Evolutionary conservation across 2,329 filamentous ascomycete genomes (phyloP), one percentile per base, ranked within the genome.

Genomic region (Metarhizium guizhouense): DNA sequence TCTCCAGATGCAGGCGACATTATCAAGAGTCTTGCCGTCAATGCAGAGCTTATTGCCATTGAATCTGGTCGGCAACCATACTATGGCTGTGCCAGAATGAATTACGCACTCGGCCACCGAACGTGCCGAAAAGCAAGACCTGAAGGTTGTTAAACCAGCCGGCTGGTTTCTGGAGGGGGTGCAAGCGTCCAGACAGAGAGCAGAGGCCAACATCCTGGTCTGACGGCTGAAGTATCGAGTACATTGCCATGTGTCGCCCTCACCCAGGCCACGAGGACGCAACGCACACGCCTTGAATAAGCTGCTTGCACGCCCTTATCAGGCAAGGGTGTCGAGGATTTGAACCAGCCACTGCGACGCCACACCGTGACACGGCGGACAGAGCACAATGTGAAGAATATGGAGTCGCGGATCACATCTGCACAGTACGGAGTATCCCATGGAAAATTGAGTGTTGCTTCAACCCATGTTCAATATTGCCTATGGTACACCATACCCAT

Each of bases 181-280:
- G 43, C 43, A 29, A 14, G 45, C 10, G 20, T 30, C 18, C 25
- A 20, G n/a, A 25, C n/a, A 25, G 43, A 47, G 11, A 47, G 5
- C 6, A 47, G 45, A 30, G 25, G 13, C 8, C 4, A 30, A 47
- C n/a, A 47, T 25, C 43, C 25, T 48, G 20, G 45, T 48, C 45
- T 48, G 20, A 30, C 45, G 14, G 10, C 14, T 16, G 18, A 48
- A 16, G 45, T 48, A 48, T 48, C 45, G 7, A 48, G 13, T 48
- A 48, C 45, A 29, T 43, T 52, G 51, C 51, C 51, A 52, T 52
- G 51, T 52, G 51, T 52, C 20, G n/a, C 30, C 36, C 16, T 42
- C 25, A 25, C 18, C n/a, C 1, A 20, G 6, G 51, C 51, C 51
- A 52, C 51, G 51, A 52, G 51, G 51, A 38, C 20, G 20, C 34